Percentiles rank a stretch among this genome's conserved stretches.
phyloP scores from a whole-genome alignment of 306 rosid genomes.

The Dryas octopetala region DNA sequence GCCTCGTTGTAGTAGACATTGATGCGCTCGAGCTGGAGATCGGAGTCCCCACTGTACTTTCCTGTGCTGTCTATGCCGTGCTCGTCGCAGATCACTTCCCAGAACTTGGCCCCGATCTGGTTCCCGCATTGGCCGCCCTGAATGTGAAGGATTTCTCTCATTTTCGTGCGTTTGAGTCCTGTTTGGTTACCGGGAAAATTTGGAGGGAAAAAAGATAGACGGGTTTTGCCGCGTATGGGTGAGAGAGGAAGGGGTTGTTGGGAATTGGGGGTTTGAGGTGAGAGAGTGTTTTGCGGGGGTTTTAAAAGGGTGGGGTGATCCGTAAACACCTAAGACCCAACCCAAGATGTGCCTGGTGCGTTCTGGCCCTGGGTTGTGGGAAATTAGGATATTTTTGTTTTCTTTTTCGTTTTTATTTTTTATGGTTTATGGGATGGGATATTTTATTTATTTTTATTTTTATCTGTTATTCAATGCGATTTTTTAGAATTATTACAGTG shows the following conservation, averaged over 20 bases:
- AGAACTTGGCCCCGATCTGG: constrained; percentile 57
- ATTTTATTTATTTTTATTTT: background rate
- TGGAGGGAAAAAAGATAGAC: background rate
- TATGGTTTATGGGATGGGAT: background rate
- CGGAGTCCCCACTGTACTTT: constrained; percentile 41
- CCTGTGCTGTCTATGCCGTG: constrained; percentile 51
- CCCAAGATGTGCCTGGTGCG: no score
- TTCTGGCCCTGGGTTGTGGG: background rate
- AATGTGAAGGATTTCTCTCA: constrained; percentile 57
- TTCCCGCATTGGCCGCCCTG: constrained; percentile 59
- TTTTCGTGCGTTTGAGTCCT: background rate
- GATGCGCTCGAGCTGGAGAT: constrained; percentile 50
- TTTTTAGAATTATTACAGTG: background rate
- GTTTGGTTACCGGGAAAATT: constrained; percentile 12
- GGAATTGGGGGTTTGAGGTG: background rate
- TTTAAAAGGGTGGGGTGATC: background rate
- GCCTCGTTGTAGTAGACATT: constrained; percentile 56
- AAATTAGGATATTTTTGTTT: background rate
- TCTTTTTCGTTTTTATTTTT: background rate
- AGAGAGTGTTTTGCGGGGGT: background rate
- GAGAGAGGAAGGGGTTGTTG: background rate
- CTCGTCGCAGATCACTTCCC: constrained; percentile 59
- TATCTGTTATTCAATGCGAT: background rate
- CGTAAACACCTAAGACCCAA: background rate
- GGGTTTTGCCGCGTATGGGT: background rate